Base-by-base conservation (phyloP, 1,284 basidiomycete species). In the Ceratobasidium sp. region DNA sequence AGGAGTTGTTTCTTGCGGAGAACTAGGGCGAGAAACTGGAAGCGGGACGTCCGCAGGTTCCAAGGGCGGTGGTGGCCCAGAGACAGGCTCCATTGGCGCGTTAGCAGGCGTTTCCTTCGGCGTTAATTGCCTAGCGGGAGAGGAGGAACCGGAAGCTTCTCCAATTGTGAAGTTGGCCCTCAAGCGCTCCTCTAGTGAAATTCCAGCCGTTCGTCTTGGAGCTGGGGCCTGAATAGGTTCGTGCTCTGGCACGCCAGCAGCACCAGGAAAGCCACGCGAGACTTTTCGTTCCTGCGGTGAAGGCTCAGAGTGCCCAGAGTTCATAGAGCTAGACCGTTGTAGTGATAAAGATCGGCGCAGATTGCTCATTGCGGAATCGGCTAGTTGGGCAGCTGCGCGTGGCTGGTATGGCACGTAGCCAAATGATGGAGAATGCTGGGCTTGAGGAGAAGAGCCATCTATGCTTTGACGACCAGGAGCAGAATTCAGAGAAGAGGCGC, bases 141-240 rank as follows among this genome's bases (percentile, higher is more conserved):
- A 87, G 46, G 86, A 85, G n/a, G 85, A 80, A 78, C 83, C 85
- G 2, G 90, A 88, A 16, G 86, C 85, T 14, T 93, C 92, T 35
- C 88, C 88, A 69, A 87, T 86, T 57, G 88, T 86, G 80, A 92
- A 88, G 41, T 90, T 89, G 46, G 87, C 87, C 35, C 91, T 88
- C 18, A 94, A 84, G 64, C 93, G 88, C 76, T 94, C 93, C 83
- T 94, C 93, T 0, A 94, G 86, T 12, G 78, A 79, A 66, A 79
- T 54, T 16, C 78, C 65, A 23, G 8, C 27, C 7, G 88, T 27
- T 38, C 67, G 68, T 38, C 27, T 55, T 65, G 46, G 70, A 35
- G 60, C 67, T 55, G 57, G 52, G 35, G 91, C n/a, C 73, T 73
- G 66, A 77, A 81, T 78, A 68, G 80, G 79, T 54, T 80, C 76